Evolutionary conservation across 192 early-diverging fungal genomes (phyloP).

Genomic region (Diversispora eburnea): DNA sequence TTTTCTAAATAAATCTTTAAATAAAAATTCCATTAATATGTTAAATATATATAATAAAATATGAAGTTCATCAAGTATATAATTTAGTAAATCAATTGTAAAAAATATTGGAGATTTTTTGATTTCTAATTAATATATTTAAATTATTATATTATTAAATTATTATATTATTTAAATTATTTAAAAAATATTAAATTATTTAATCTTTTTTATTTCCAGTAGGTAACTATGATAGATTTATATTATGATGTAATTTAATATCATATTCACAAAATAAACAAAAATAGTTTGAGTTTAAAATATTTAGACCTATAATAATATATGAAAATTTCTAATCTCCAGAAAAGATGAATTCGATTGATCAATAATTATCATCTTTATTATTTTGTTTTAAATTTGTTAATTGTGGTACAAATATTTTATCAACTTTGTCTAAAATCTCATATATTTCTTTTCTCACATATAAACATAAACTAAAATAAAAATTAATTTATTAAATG

Average conservation of each 20-base stretch:
- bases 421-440: too few relatives aligned
- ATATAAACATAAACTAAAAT: slow-evolving; percentile 3
- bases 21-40: slow-evolving; percentile 1
- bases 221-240: background rate
- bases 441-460: background rate
- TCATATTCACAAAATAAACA: background rate
- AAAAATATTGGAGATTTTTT: background rate
- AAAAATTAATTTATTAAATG: too few relatives aligned
- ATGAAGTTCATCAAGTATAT: background rate
- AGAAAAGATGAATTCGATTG: too few relatives aligned
- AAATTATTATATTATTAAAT: background rate
- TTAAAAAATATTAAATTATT: background rate
- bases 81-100: background rate
- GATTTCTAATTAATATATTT: background rate
- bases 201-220: background rate
- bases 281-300: background rate
- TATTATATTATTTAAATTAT: background rate
- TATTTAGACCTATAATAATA: slow-evolving; percentile 9
- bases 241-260: background rate
- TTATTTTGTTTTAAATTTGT: too few relatives aligned
- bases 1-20: slow-evolving; percentile 8
- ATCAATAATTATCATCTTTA: too few relatives aligned
- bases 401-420: too few relatives aligned
- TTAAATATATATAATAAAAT: background rate
- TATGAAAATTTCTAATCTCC: slow-evolving; percentile 3